Conservation (phyloP, 129 eudicot species). For the Chrysanthemum lavandulifolium region DNA sequence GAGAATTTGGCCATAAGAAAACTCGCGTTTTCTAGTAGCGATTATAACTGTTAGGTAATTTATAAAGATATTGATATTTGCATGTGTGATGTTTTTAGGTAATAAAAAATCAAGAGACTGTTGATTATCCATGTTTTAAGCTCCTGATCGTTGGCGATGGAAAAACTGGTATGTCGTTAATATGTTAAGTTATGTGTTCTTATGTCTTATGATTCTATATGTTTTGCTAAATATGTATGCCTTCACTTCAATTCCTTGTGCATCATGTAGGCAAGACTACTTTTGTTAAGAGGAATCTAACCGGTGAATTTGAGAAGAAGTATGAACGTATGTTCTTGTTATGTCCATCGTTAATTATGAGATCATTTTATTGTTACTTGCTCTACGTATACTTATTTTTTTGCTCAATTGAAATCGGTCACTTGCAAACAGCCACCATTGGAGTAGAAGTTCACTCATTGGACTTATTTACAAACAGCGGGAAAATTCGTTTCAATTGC, state of each 20-base stretch:
- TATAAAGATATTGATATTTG: too few relatives aligned
- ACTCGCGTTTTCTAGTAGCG: too few relatives aligned
- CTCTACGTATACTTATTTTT: background rate
- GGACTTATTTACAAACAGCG: constrained; percentile 59
- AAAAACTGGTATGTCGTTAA: constrained; percentile 43
- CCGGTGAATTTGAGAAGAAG: constrained; percentile 71
- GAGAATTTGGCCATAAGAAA: too few relatives aligned
- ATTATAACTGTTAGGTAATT: too few relatives aligned
- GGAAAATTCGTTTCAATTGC: constrained; percentile 52
- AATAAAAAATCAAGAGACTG: constrained; percentile 58
- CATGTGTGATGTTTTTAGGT: constrained; percentile 32
- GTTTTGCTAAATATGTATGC: background rate
- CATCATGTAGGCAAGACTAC: constrained; percentile 45
- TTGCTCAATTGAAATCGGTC: background rate
- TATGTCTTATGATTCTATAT: background rate
- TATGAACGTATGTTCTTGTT: constrained; percentile 45
- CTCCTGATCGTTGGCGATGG: constrained; percentile 71
- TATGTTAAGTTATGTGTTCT: constrained; percentile 1
- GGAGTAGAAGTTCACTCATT: constrained; percentile 68
- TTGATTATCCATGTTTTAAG: constrained; percentile 67
- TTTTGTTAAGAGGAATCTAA: constrained; percentile 62
- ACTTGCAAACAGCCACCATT: constrained; percentile 39
- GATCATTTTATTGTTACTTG: background rate
- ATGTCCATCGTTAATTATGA: background rate
- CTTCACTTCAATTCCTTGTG: background rate